Base-by-base conservation (phyloP, 75 land plant genomes). In the Selaginella moellendorffii region DNA sequence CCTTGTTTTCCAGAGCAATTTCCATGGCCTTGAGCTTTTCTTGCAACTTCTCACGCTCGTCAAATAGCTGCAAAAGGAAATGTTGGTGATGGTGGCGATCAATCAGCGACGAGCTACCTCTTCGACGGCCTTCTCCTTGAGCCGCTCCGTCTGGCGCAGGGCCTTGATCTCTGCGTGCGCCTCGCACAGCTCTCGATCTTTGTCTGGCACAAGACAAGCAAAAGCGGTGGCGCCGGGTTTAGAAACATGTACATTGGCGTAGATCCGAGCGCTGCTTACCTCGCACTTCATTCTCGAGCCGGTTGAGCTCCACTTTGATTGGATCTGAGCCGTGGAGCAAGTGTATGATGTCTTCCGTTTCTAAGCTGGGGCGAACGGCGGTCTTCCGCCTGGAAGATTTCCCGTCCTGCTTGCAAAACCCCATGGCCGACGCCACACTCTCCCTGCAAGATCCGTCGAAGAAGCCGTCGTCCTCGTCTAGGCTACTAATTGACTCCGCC, bases 251-350 rank as follows among this genome's bases (percentile, higher is more conserved):
- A 36, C 46, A 36, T 36, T 36, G 46, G 10, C 14, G 54, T 0
- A 62, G 29, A 64, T 18, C 31, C 68, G 24, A 2, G 67, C 18
- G 0, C 26, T 29, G 54, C 79, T 24, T 31, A 87, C 96, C 96
- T 78, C 87, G 72, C 29, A 90, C 81, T 81, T 86, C 87, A 36
- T 90, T 90, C 63, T 90, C 91, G 10, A 90, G 83, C 19, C 96
- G 77, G 54, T 69, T 83, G 61, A 90, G 85, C 77, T 90, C 96
- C 18, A 90, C 81, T 65, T 65, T 80, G 31, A 90, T 75, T 54
- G 96, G 96, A 90, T 90, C 92, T 29, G 96, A 90, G 28, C 96
- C 96, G 65, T 83, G 91, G 52, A 90, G 29, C 56, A 86, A 70
- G 46, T 71, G 71, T 8, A 82, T 58, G 61, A 85, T 64, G 12